Conservation (phyloP, 768 basidiomycete species). For the Suillus placidus region DNA sequence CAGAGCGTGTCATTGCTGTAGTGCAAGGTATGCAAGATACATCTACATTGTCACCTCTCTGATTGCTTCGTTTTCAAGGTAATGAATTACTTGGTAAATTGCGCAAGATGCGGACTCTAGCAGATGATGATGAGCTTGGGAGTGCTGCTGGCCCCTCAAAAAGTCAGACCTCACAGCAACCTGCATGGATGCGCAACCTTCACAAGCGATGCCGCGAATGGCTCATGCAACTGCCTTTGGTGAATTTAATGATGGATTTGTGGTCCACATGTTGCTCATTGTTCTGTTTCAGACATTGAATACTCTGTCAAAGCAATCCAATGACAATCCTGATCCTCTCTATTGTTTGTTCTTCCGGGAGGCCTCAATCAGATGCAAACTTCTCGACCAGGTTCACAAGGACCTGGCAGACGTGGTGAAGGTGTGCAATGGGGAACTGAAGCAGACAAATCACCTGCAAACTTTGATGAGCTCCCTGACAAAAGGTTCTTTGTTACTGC, state of each 20-base stretch:
- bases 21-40: constrained; percentile 71
- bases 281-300: constrained; percentile 55
- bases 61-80: constrained; percentile 45
- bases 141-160: constrained; percentile 58
- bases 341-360: constrained; percentile 90
- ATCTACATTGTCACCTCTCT: constrained; percentile 11
- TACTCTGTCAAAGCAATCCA: constrained; percentile 62
- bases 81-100: constrained; percentile 83
- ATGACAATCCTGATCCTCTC: constrained; percentile 80
- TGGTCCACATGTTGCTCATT: constrained; percentile 16
- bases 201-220: constrained; percentile 84
- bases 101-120: constrained; percentile 88
- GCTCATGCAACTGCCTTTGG: constrained; percentile 75
- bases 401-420: constrained; percentile 83
- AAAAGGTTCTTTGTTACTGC: constrained; percentile 60
- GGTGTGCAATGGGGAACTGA: constrained; percentile 84
- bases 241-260: constrained; percentile 37
- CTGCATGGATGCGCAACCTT: constrained; percentile 93
- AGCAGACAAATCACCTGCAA: constrained; percentile 97
- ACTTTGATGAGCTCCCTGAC: constrained; percentile 86
- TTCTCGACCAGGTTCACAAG: constrained; percentile 76
- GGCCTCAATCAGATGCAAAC: constrained; percentile 73
- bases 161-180: constrained; percentile 71
- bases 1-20: constrained; percentile 89
- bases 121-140: constrained; percentile 75